Base-by-base conservation (phyloP, 306 rosid genomes). In the Prunus kanzakura region DNA sequence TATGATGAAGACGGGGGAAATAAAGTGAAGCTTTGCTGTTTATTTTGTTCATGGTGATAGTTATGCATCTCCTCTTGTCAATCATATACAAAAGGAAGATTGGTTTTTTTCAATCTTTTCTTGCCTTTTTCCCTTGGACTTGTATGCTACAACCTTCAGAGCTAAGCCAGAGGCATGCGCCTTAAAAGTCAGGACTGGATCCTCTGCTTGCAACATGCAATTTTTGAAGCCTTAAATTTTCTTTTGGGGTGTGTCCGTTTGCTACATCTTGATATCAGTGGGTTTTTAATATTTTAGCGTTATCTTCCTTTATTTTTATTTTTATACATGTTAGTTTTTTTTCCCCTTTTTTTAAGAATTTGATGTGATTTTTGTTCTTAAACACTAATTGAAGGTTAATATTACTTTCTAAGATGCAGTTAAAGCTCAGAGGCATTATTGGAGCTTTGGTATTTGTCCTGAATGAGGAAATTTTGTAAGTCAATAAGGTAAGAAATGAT, bases 231-330 rank as follows among this genome's bases (percentile, higher is more conserved):
- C 20, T 19, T 56, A 56, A 56, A 56, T 56, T 35, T 41, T 32
- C 8, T 9, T 64, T 32, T 64, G 10, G 3, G 23, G 69, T n/a
- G 25, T 35, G 15, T 16, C 27, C 47, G 9, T 64, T 64, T 35
- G 47, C 46, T 64, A n/a, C 67, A 64, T 64, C 49, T 35, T 64
- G 69, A 35, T 64, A 63, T 63, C 45, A 63, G 16, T 60, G 65
- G 35, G 35, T 27, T 25, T 23, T 22, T 11, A 4, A 22, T 22
- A 15, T 25, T 64, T 22, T 22, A 64, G 69, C 10, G 25, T 18
- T 64, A 41, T 47, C 47, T 32, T 35, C 49, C 25, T 35, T 35
- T 64, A 1, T 25, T 25, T 25, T 25, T 25, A 25, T 25, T 25
- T 25, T 25, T 25, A 25, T 25, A 25, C 49, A 2, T 30, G 15